Base-by-base conservation (phyloP, 1,284 basidiomycete species). In the Wallemia mellicola region DNA sequence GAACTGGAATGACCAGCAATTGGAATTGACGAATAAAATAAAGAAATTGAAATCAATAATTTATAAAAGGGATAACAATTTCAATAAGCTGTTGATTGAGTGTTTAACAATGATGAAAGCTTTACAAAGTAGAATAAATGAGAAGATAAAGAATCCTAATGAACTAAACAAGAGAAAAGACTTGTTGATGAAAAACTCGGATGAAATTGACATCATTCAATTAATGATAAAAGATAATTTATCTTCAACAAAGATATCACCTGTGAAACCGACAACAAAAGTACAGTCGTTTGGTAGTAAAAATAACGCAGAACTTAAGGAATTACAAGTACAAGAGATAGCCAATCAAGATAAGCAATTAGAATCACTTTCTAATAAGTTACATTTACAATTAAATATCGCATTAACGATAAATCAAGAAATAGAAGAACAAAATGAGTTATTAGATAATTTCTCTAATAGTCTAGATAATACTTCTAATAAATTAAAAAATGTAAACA, bases 381-480 rank as follows among this genome's bases (percentile, higher is more conserved):
- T 98, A n/a, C 77, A 79, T 63, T 76, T 86, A 48, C 91, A 96
- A 71, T 77, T 80, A 64, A 79, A 83, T 60, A 76, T 96, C 57
- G 92, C 91, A 11, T 74, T 85, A 63, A 86, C 88, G 19, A 96
- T 98, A 63, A 76, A 78, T 61, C 75, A 76, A 60, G 92, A 98
- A 72, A 79, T 98, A 61, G 73, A 73, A 3, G 73, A 80, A 64
- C 92, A 96, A 71, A 89, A 80, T 64, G 86, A 91, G 66, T 70
- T 94, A 70, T 71, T 96, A 64, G 84, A 91, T 66, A 78, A n/a
- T n/a, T n/a, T n/a, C n/a, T n/a, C n/a, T n/a, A n/a, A n/a, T n/a
- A n/a, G n/a, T n/a, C n/a, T n/a, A n/a, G n/a, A n/a, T n/a, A n/a
- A n/a, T n/a, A n/a, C n/a, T n/a, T n/a, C n/a, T n/a, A n/a, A n/a